These are phyloP conservation scores for Artemisia princeps DNA, from an alignment of 140 eudicot genomes.

Conservation along the genomic window DNA sequence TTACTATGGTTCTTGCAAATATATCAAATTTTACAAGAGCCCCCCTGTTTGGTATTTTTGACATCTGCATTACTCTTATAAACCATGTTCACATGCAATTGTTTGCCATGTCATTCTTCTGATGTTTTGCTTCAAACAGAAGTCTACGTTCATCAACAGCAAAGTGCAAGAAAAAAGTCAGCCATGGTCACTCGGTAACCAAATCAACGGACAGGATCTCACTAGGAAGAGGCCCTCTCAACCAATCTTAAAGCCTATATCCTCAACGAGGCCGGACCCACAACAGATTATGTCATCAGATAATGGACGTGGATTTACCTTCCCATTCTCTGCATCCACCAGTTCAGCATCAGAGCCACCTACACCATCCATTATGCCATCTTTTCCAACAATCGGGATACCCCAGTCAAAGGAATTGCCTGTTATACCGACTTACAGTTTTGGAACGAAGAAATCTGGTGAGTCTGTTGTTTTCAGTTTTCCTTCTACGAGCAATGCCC, in stretches of 20 bases:
- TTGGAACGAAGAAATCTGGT: conserved; percentile 46
- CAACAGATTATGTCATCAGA: conserved; percentile 35
- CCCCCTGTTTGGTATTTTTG: too few relatives aligned
- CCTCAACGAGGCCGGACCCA: conserved; percentile 40
- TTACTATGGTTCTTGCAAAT: too few relatives aligned
- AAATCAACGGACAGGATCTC: conserved; percentile 34
- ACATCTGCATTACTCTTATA: too few relatives aligned
- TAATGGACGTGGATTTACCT: conserved; percentile 54
- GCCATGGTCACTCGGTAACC: conserved; percentile 29
- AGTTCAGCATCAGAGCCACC: conserved; percentile 69
- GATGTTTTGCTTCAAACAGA: conserved; percentile 28
- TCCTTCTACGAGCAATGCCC: conserved; percentile 58
- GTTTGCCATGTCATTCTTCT: not conserved
- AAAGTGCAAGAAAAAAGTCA: conserved; percentile 30
- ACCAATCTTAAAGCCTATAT: conserved; percentile 53
- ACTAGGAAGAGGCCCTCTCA: conserved; percentile 34
- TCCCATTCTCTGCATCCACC: conserved; percentile 56
- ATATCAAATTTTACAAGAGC: too few relatives aligned
- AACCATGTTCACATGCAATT: too few relatives aligned
- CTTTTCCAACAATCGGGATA: conserved; percentile 26
- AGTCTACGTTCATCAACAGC: conserved; percentile 15
- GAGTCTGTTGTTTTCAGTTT: conserved; percentile 54
- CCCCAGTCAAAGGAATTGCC: conserved; percentile 34
- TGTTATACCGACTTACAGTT: conserved; percentile 46
- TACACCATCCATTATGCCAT: conserved; percentile 74